phyloP scores from a whole-genome alignment of 1,139 yeast species.

The Candida dubliniensis region DNA sequence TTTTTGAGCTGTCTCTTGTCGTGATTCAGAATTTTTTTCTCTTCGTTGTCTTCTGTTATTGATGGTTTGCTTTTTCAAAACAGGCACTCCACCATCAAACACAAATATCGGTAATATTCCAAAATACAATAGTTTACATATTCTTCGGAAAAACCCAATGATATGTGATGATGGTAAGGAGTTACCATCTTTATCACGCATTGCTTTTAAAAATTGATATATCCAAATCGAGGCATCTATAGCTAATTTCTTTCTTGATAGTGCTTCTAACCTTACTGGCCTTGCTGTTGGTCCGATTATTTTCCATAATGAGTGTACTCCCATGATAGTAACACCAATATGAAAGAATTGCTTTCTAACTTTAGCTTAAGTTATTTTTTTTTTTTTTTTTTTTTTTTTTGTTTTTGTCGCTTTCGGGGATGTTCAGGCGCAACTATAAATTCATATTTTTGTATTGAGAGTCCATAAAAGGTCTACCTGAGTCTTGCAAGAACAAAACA shows the following conservation, averaged over 20 bases:
- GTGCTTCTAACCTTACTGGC: conserved; percentile 85
- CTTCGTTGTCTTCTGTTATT: conserved; percentile 67
- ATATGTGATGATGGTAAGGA: conserved; percentile 80
- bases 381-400: background rate
- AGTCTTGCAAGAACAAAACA: too few relatives aligned
- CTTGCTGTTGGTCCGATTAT: conserved; percentile 86
- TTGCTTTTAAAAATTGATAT: conserved; percentile 93
- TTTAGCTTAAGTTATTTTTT: background rate
- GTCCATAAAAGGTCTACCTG: too few relatives aligned
- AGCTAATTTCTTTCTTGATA: conserved; percentile 75
- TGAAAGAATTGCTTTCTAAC: background rate
- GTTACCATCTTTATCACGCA: conserved; percentile 82
- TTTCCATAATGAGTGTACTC: conserved; percentile 95
- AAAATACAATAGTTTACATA: conserved; percentile 83
- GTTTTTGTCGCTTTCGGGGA: too few relatives aligned
- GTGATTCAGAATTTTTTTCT: conserved; percentile 70
- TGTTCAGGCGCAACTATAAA: too few relatives aligned
- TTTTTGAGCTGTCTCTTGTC: conserved; percentile 75
- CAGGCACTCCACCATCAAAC: conserved; percentile 97
- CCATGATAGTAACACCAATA: conserved; percentile 54
- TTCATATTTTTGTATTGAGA: too few relatives aligned
- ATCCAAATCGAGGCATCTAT: conserved; percentile 99
- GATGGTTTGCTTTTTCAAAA: conserved; percentile 75
- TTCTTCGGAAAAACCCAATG: conserved; percentile 90
- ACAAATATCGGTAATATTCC: conserved; percentile 94